Evolutionary conservation across 805 yeast genomes (phyloP).

Genomic region (Hanseniaspora opuntiae): DNA sequence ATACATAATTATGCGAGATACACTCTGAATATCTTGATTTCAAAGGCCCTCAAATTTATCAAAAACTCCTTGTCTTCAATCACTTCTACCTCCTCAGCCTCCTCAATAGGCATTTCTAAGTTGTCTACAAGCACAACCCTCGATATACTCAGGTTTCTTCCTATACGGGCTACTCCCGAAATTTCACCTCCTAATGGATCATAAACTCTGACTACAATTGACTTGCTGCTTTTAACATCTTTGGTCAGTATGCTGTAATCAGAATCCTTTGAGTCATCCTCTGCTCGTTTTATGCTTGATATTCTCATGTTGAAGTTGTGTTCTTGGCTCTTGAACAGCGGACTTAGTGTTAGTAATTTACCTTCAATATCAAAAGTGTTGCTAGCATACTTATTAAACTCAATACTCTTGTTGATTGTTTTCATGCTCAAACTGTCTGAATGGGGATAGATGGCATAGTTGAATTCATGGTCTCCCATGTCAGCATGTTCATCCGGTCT

Average conservation of each 20-base stretch:
- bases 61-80: conserved; percentile 23
- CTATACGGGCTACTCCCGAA: conserved; percentile 32
- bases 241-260: conserved; percentile 33
- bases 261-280: conserved; percentile 45
- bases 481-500: conserved; percentile 92
- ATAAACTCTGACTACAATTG: conserved; percentile 61
- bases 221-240: conserved; percentile 28
- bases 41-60: conserved; percentile 17
- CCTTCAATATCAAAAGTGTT: conserved; percentile 16
- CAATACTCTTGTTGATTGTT: conserved; percentile 62
- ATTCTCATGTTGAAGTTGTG: conserved; percentile 53
- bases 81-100: conserved; percentile 20
- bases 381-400: conserved; percentile 47
- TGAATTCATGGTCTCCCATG: conserved; percentile 74
- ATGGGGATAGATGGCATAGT: conserved; percentile 79
- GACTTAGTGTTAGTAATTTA: conserved; percentile 19
- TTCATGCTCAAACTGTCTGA: conserved; percentile 47
- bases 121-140: conserved; percentile 44
- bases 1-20: not conserved
- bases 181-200: conserved; percentile 79
- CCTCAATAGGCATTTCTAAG: conserved; percentile 30
- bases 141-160: conserved; percentile 32
- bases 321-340: conserved; percentile 19
- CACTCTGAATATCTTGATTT: conserved; percentile 21
- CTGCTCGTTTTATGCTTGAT: conserved; percentile 74